Base-by-base conservation (phyloP, 306 rosid genomes). In the Trifolium dubium region DNA sequence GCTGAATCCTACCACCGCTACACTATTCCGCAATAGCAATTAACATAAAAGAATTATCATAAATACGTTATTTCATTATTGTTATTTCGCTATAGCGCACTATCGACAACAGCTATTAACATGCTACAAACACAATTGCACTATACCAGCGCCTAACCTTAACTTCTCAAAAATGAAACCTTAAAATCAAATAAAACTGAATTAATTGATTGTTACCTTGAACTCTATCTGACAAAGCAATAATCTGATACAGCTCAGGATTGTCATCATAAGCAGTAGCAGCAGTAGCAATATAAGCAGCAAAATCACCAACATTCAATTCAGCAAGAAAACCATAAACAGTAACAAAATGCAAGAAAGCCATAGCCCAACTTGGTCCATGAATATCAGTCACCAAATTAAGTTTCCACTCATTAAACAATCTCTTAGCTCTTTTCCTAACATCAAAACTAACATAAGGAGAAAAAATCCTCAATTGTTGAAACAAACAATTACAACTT, bases 291-390 rank as follows among this genome's bases (percentile, higher is more conserved):
- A 81, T 69, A 56, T 73, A 75, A 10, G 83, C 84, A 54, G 89
- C 78, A 58, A 92, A 86, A 40, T 89, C 97, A 50, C 73, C 86
- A 71, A 19, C 8, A 2, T 58, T 10, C 73, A 86, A 82, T 53
- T 85, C 93, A 2, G 83, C 56, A 13, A 63, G 37, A 85, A 90
- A 72, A 2, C 89, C 88, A 80, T 75, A 93, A 2, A 85, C 84
- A 10, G 82, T 86, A 60, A 83, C 85, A 71, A 93, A 87, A 79
- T 82, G 89, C 88, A 90, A 79, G 66, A 90, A 80, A 44, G 86
- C 88, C 83, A 89, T 72, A 0, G 87, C 83, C 77, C 84, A 92
- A 8, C 79, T 34, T 2, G 85, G 61, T 31, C 79, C 82, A 15
- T 68, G 81, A n/a, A 43, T 79, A 10, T 77, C 86, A 62, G 19